Conservation (phyloP, 1,284 basidiomycete genomes). For the Amylostereum areolatum region DNA sequence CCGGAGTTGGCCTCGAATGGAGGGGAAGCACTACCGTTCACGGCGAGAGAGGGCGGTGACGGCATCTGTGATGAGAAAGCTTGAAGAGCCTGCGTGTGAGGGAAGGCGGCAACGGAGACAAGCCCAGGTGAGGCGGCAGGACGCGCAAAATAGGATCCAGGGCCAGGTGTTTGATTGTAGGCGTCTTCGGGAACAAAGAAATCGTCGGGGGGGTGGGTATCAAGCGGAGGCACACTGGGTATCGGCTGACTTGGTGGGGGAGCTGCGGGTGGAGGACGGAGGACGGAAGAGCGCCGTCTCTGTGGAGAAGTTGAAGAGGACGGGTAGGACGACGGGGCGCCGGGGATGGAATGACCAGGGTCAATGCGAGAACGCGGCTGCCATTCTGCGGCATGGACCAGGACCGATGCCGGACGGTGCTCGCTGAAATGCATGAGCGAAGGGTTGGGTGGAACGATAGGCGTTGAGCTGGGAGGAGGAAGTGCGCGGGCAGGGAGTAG, state of each 20-base stretch:
- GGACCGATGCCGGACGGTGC: slow-evolving; percentile 9
- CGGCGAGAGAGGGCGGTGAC: slow-evolving; percentile 21
- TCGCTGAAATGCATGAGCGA: slow-evolving; percentile 10
- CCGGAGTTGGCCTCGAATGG: slow-evolving; percentile 16
- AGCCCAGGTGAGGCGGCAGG: slow-evolving; percentile 49
- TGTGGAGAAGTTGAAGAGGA: slow-evolving; percentile 29
- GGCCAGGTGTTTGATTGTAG: slow-evolving; percentile 19
- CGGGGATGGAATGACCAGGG: slow-evolving; percentile 24
- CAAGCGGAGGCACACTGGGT: slow-evolving; percentile 41
- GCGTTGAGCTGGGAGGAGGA: neutral
- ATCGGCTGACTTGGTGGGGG: slow-evolving; percentile 75
- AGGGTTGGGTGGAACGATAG: neutral
- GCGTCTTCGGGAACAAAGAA: slow-evolving; percentile 20
- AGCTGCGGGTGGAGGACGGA: slow-evolving; percentile 53
- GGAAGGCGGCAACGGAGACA: slow-evolving; percentile 54
- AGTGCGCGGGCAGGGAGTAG: neutral
- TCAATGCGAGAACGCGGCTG: slow-evolving; percentile 11
- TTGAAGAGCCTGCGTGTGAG: slow-evolving; percentile 44
- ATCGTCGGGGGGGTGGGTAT: slow-evolving; percentile 18
- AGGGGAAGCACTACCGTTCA: slow-evolving; percentile 22
- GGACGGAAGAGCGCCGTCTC: slow-evolving; percentile 62
- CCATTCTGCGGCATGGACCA: slow-evolving; percentile 9
- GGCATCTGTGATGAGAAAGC: slow-evolving; percentile 25
- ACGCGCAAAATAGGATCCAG: slow-evolving; percentile 30
- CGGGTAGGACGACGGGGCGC: slow-evolving; percentile 21